These are phyloP conservation scores for Zangia roseola DNA, from an alignment of 768 basidiomycete species.

Conservation along the genomic window DNA sequence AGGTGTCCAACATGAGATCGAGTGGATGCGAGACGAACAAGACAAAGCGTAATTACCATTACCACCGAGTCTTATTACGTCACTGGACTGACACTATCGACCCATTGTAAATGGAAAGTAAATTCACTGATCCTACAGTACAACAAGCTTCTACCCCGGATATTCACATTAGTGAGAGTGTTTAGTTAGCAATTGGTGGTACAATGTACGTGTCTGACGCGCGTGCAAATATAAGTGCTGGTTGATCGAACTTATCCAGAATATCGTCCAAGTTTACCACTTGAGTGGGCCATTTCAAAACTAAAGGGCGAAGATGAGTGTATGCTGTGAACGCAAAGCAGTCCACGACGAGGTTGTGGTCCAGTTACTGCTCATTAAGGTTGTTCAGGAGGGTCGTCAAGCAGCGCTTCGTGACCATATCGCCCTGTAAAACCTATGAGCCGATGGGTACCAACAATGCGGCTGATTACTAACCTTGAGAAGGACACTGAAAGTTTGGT, in stretches of 20 bases:
- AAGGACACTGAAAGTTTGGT: slow-evolving; percentile 87
- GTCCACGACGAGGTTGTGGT: no score
- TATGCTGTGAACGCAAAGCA: slow-evolving; percentile 4
- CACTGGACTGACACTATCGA: background rate
- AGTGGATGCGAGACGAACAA: no score
- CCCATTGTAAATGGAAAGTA: slow-evolving; percentile 2
- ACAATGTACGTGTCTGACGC: slow-evolving; percentile 27
- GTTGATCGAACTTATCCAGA: slow-evolving; percentile 27
- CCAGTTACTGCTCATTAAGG: slow-evolving; percentile 67
- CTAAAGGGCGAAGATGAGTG: slow-evolving; percentile 1
- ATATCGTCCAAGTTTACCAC: slow-evolving; percentile 31
- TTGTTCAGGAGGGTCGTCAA: slow-evolving; percentile 88
- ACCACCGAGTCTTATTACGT: slow-evolving; percentile 17
- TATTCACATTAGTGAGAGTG: slow-evolving; percentile 31
- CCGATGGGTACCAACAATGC: background rate
- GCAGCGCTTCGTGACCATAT: slow-evolving; percentile 97
- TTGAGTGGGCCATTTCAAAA: slow-evolving; percentile 18
- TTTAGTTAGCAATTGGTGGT: slow-evolving; percentile 33
- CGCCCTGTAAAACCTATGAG: slow-evolving; percentile 56
- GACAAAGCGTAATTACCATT: background rate
- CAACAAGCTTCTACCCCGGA: slow-evolving; percentile 33
- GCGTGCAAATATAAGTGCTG: slow-evolving; percentile 30
- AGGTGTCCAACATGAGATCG: slow-evolving; percentile 16
- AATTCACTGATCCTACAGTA: slow-evolving; percentile 31
- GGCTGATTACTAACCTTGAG: slow-evolving; percentile 65